Conservation (phyloP, 768 basidiomycete species). For the Suillus ampliporus region DNA sequence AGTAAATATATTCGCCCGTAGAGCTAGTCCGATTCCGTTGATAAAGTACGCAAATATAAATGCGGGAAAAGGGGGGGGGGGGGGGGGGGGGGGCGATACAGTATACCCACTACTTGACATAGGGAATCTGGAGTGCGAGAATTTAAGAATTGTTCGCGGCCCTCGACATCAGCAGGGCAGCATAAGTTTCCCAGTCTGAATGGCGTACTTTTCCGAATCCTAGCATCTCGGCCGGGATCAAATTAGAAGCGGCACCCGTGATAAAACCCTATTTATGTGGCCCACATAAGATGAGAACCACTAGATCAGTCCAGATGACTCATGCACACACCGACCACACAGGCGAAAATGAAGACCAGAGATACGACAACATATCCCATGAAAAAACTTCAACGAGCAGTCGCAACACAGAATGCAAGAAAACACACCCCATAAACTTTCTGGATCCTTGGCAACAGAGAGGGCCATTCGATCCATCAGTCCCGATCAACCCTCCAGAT, state of each 20-base stretch:
- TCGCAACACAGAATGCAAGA: background rate
- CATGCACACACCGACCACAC: conserved; percentile 33
- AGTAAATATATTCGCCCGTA: conserved; percentile 40
- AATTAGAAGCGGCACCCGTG: conserved; percentile 49
- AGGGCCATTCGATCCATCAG: conserved; percentile 45
- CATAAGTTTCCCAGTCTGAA: background rate
- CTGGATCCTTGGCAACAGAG: conserved; percentile 45
- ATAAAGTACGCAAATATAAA: conserved; percentile 56
- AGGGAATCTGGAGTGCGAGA: conserved; percentile 47
- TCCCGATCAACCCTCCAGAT: conserved; percentile 45
- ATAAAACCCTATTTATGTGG: conserved; percentile 49
- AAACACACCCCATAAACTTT: conserved; percentile 39
- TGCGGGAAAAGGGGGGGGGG: too few relatives aligned
- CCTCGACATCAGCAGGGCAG: background rate
- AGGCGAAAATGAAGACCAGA: conserved; percentile 49
- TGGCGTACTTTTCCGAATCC: conserved; percentile 49
- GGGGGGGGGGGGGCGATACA: conserved; percentile 59
- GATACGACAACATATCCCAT: conserved; percentile 49
- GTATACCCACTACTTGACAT: conserved; percentile 59
- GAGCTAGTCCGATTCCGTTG: conserved; percentile 55
- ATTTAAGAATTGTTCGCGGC: background rate
- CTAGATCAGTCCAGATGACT: background rate
- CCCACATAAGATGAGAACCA: background rate
- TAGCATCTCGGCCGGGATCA: conserved; percentile 48
- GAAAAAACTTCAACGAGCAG: background rate